A percentile compares a stretch with the other conserved stretches of the same genome.
Conservation (phyloP, 108 stramenopile genomes). For the Parietichytrium sp. region DNA sequence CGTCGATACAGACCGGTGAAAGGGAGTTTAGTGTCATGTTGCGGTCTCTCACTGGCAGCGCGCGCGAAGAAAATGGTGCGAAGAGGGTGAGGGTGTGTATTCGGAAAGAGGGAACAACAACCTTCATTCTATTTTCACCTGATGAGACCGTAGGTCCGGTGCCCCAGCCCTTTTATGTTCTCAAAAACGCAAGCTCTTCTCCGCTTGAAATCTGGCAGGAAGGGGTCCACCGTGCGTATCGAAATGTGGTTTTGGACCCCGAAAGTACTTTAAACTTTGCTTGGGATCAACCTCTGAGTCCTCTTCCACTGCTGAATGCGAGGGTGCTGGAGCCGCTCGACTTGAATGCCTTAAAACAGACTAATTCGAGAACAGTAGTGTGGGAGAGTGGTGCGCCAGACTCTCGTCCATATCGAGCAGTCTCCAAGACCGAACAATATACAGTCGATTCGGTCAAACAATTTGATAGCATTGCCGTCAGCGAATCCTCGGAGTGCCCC, state of each 20-base stretch:
- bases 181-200: neutral
- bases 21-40: neutral
- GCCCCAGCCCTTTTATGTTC: constrained; percentile 12
- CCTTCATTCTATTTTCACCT: constrained; percentile 1
- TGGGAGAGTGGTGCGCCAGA: constrained; percentile 4
- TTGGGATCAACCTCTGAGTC: neutral
- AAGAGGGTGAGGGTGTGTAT: neutral
- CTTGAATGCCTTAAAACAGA: neutral
- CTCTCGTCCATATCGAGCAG: too few species aligned
- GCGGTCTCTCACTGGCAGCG: neutral
- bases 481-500: too few species aligned
- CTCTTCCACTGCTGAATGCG: neutral
- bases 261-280: neutral
- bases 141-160: neutral
- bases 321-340: neutral
- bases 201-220: constrained; percentile 30
- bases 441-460: constrained; percentile 20
- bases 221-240: neutral
- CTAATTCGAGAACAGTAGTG: neutral
- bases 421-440: too few species aligned
- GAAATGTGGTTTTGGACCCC: neutral
- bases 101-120: constrained; percentile 11
- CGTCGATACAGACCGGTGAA: too few species aligned
- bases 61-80: neutral
- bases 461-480: neutral